These are phyloP conservation scores for Fusarium guadeloupense DNA, from an alignment of 2,329 filamentous ascomycete genomes.

Conservation along the genomic window DNA sequence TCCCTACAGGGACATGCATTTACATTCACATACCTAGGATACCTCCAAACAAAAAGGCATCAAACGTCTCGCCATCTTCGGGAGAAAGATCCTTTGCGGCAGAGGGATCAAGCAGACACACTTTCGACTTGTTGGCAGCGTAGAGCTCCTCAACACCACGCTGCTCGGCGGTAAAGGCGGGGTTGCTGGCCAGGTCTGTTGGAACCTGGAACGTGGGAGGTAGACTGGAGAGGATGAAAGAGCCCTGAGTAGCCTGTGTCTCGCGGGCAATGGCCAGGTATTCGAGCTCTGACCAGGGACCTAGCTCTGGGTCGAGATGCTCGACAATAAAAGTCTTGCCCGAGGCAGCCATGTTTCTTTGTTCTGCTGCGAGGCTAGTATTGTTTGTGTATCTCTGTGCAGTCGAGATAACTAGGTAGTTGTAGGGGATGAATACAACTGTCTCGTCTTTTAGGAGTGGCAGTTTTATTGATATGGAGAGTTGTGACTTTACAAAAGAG, in stretches of 20 bases:
- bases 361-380: conserved; percentile 17
- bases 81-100: conserved; percentile 84
- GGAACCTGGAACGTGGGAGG: conserved; percentile 74
- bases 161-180: conserved; percentile 75
- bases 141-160: conserved; percentile 87
- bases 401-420: conserved; percentile 9
- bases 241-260: conserved; percentile 70
- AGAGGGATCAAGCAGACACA: conserved; percentile 90
- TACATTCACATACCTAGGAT: conserved; percentile 76
- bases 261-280: conserved; percentile 89
- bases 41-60: conserved; percentile 93
- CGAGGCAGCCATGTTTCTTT: conserved; percentile 49
- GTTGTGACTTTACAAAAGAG: conserved; percentile 13
- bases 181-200: conserved; percentile 60
- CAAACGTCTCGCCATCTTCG: conserved; percentile 82
- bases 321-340: conserved; percentile 90
- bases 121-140: conserved; percentile 73
- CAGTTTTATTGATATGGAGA: conserved; percentile 1
- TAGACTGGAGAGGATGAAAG: conserved; percentile 85
- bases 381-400: conserved; percentile 9
- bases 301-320: conserved; percentile 94
- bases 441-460: not conserved
- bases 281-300: conserved; percentile 92
- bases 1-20: not conserved
- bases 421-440: conserved; percentile 14